These are phyloP conservation scores for Pseudocercospora musae DNA, from an alignment of 2,329 filamentous ascomycete genomes.

Conservation along the genomic window DNA sequence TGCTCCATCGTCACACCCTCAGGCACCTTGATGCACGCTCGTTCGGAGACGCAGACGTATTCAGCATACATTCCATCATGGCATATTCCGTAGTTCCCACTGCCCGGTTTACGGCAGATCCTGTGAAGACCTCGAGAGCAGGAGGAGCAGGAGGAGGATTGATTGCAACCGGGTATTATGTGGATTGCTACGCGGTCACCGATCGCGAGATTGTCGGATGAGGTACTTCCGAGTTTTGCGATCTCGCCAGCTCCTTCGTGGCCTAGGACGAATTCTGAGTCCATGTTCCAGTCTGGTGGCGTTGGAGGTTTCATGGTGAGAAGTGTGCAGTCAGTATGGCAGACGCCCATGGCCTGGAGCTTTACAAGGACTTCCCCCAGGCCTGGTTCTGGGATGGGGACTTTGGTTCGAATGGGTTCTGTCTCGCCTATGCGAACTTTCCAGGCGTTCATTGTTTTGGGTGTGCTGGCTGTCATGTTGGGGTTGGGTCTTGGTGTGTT, in stretches of 20 bases:
- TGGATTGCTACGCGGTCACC: constrained; percentile 37
- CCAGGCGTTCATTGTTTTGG: neutral
- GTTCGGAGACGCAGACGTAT: constrained; percentile 34
- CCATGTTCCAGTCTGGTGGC: constrained; percentile 6
- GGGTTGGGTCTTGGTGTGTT: no score
- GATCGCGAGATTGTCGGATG: constrained; percentile 6
- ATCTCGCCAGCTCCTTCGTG: constrained; percentile 26
- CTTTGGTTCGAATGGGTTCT: constrained; percentile 30
- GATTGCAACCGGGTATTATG: constrained; percentile 37
- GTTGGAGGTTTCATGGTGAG: constrained; percentile 24
- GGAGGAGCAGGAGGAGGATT: constrained; percentile 33
- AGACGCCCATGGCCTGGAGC: constrained; percentile 37
- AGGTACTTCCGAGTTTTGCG: constrained; percentile 16
- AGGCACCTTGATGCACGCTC: constrained; percentile 30
- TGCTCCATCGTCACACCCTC: constrained; percentile 12
- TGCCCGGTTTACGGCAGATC: constrained; percentile 32
- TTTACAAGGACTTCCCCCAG: constrained; percentile 34
- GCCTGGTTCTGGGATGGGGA: constrained; percentile 28
- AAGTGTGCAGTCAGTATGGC: constrained; percentile 36
- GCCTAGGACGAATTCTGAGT: constrained; percentile 20
- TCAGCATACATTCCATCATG: constrained; percentile 46
- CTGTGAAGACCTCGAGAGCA: constrained; percentile 42
- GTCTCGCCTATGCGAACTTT: neutral
- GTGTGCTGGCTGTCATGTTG: neutral
- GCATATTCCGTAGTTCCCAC: constrained; percentile 46